These are phyloP conservation scores for Pythium scleroteichum DNA, from an alignment of 352 stramenopile species.

Conservation along the genomic window DNA sequence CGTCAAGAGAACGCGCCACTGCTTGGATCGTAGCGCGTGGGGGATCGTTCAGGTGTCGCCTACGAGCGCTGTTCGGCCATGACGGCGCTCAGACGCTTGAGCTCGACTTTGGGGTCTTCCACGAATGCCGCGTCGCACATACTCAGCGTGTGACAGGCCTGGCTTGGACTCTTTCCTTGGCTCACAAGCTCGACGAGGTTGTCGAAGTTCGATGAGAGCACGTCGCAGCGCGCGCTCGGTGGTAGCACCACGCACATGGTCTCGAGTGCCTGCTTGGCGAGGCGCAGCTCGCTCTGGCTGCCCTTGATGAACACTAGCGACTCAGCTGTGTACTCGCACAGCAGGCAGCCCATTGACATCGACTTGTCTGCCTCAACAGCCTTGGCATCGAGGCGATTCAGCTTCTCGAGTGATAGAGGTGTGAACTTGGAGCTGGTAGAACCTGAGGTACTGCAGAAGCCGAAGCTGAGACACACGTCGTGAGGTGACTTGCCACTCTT, in stretches of 20 bases:
- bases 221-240: conserved; percentile 54
- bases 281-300: conserved; percentile 47
- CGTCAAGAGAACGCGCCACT: too few species aligned
- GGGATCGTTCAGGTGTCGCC: not conserved
- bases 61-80: conserved; percentile 16
- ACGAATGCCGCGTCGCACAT: conserved; percentile 56
- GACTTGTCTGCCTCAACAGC: conserved; percentile 28
- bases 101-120: conserved; percentile 7
- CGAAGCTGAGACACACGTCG: conserved; percentile 53
- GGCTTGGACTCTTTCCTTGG: conserved; percentile 49
- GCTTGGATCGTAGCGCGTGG: too few species aligned
- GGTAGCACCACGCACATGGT: conserved; percentile 78
- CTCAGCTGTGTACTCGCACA: conserved; percentile 80
- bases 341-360: conserved; percentile 65
- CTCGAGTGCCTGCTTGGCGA: conserved; percentile 71
- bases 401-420: conserved; percentile 36
- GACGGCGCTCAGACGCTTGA: conserved; percentile 11
- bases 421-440: conserved; percentile 13
- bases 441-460: conserved; percentile 31
- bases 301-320: conserved; percentile 48
- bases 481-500: conserved; percentile 61
- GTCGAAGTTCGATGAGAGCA: conserved; percentile 80
- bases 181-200: conserved; percentile 56
- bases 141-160: conserved; percentile 56
- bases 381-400: conserved; percentile 41